phyloP scores from a whole-genome alignment of 179 eudicot genomes.

The Spergularia azorica region DNA sequence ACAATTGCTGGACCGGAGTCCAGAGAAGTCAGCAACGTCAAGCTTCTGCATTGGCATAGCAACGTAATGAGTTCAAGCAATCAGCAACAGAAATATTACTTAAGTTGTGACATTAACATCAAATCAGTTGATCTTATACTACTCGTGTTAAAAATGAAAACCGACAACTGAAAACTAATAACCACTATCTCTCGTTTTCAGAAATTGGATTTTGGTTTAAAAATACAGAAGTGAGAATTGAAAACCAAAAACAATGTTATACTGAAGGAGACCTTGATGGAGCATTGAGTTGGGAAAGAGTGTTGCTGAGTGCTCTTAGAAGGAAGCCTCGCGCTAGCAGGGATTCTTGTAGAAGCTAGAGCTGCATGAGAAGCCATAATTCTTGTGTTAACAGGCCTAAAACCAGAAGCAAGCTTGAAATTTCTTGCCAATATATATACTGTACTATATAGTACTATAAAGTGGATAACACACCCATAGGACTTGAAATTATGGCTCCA shows the following conservation, averaged over 20 bases:
- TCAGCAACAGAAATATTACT: not conserved
- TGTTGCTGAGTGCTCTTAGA: constrained; percentile 52
- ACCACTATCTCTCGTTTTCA: no score
- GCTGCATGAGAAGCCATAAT: constrained; percentile 95
- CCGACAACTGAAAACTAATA: no score
- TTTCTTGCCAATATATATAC: constrained; percentile 31
- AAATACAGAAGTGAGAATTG: not conserved
- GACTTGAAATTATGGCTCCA: constrained; percentile 40
- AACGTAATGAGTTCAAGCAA: not conserved
- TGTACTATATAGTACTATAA: constrained; percentile 8
- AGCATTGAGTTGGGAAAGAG: constrained; percentile 69
- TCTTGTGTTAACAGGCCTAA: constrained; percentile 21
- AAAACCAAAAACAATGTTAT: not conserved
- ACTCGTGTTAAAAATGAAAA: no score
- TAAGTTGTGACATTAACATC: no score
- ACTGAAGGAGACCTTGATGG: constrained; percentile 46
- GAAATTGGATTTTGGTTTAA: no score
- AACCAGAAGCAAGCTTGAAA: constrained; percentile 27
- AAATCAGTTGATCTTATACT: no score
- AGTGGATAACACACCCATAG: constrained; percentile 11
- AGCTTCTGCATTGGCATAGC: constrained; percentile 50
- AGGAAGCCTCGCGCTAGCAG: constrained; percentile 53
- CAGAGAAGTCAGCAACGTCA: constrained; percentile 75
- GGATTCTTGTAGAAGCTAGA: constrained; percentile 81
- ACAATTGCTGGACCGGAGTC: constrained; percentile 67